Evolutionary conservation across 306 rosid genomes (phyloP).

Genomic region (Quercus rubra): DNA sequence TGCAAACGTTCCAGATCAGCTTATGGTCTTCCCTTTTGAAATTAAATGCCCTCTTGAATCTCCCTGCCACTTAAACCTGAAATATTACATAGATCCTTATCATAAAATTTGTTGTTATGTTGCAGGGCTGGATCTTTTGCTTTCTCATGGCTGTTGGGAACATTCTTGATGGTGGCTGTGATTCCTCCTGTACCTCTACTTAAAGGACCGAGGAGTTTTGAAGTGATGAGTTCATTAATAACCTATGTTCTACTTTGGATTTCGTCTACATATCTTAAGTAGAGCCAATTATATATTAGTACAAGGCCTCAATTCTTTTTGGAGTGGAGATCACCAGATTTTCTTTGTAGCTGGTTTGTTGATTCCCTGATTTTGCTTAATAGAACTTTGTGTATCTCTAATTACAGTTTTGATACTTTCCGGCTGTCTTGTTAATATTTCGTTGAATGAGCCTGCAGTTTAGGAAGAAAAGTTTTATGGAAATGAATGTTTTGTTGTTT

Average conservation of each 20-base stretch:
- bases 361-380: conserved; percentile 9
- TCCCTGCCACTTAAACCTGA: neutral
- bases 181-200: conserved; percentile 74
- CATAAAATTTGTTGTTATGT: conserved; percentile 23
- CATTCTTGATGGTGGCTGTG: conserved; percentile 95
- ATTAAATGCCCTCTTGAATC: conserved; percentile 2
- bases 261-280: conserved; percentile 83
- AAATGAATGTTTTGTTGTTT: neutral
- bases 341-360: neutral
- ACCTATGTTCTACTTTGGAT: conserved; percentile 76
- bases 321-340: conserved; percentile 13
- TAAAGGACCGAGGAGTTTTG: conserved; percentile 84
- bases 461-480: conserved; percentile 8
- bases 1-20: neutral
- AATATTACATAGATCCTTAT: neutral
- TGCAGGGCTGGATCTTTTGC: conserved; percentile 86
- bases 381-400: neutral
- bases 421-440: neutral
- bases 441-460: conserved; percentile 13
- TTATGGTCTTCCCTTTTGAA: neutral
- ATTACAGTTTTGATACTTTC: neutral
- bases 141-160: conserved; percentile 89
- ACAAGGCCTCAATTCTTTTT: conserved; percentile 44
- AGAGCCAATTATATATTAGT: conserved; percentile 9
- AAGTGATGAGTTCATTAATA: conserved; percentile 78